These are phyloP conservation scores for Grosmannia huntii DNA, from an alignment of 2,329 filamentous ascomycete species.

Conservation along the genomic window DNA sequence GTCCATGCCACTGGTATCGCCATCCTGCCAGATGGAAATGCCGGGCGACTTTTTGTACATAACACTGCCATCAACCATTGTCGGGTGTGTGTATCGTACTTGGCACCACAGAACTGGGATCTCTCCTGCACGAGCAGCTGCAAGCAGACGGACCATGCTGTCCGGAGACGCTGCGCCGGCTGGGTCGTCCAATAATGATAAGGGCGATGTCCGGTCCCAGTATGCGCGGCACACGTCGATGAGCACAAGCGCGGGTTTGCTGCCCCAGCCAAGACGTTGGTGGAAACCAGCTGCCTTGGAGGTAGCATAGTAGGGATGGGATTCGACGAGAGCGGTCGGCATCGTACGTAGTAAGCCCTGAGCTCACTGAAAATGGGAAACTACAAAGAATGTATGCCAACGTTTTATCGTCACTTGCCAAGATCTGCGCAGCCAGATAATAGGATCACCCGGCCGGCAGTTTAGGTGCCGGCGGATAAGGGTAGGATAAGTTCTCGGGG, in stretches of 20 bases:
- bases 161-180: slow-evolving; percentile 21
- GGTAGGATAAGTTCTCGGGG: background rate
- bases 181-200: slow-evolving; percentile 24
- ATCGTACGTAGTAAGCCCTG: background rate
- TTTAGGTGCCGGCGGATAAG: background rate
- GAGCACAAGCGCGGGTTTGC: slow-evolving; percentile 27
- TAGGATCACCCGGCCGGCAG: background rate
- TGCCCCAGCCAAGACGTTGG: slow-evolving; percentile 27
- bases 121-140: slow-evolving; percentile 22
- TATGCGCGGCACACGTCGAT: slow-evolving; percentile 35
- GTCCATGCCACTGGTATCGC: slow-evolving; percentile 24
- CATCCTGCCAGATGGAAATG: slow-evolving; percentile 27
- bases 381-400: too few species aligned
- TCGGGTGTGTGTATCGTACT: slow-evolving; percentile 27
- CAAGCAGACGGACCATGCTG: slow-evolving; percentile 25
- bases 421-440: too few species aligned
- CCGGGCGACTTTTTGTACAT: slow-evolving; percentile 28
- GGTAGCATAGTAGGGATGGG: slow-evolving; percentile 10
- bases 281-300: slow-evolving; percentile 15
- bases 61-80: slow-evolving; percentile 30
- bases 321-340: slow-evolving; percentile 3
- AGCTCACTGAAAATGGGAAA: too few species aligned
- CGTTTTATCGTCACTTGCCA: too few species aligned
- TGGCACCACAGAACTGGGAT: slow-evolving; percentile 30
- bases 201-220: slow-evolving; percentile 27